A percentile compares a stretch with the other conserved stretches of the same genome.
phyloP scores from a whole-genome alignment of 2,329 filamentous ascomycete species.

The Trichoderma arundinaceum region DNA sequence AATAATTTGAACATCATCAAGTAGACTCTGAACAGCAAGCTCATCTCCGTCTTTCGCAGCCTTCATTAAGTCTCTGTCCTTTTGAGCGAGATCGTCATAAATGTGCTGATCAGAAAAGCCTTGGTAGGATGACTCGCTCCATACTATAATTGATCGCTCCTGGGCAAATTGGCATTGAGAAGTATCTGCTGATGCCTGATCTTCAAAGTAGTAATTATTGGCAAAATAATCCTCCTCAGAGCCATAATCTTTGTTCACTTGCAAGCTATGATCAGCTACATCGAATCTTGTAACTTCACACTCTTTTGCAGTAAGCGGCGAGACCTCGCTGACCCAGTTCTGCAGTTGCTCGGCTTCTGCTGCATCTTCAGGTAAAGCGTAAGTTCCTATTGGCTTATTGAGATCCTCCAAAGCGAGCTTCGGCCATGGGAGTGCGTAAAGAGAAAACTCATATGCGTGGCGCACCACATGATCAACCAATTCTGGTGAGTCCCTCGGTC shows the following conservation, averaged over 20 bases:
- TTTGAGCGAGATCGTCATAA: not conserved
- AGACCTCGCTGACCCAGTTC: not conserved
- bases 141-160: not conserved
- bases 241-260: not conserved
- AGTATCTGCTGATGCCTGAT: not conserved
- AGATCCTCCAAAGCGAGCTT: not conserved
- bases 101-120: not conserved
- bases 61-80: not conserved
- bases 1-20: not conserved
- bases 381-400: not conserved
- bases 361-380: not conserved
- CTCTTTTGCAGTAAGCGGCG: not conserved
- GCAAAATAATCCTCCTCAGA: not conserved
- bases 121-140: not conserved
- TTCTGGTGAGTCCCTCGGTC: conserved; percentile 12
- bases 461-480: conserved; percentile 22
- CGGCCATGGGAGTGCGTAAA: conserved; percentile 28
- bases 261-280: not conserved
- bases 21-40: not conserved
- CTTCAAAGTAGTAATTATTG: not conserved
- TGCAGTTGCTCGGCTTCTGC: not conserved
- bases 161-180: not conserved
- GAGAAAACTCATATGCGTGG: conserved; percentile 26
- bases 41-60: not conserved
- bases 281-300: not conserved